Evolutionary conservation across 306 rosid species (phyloP).

Genomic region (Pterocarpus macrocarpus): DNA sequence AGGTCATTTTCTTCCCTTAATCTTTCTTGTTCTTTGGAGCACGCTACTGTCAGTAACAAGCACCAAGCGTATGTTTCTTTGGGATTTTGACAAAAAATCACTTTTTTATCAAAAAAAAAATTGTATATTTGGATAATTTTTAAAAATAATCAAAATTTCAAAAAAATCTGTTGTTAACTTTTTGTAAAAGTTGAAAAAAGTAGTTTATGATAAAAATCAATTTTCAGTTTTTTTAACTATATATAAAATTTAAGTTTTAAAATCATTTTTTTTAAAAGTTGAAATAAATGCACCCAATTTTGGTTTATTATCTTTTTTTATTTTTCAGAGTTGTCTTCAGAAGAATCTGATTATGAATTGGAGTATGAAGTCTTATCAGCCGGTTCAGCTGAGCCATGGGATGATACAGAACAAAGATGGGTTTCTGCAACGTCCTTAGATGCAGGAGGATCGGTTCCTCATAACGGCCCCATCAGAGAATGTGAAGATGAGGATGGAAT

Average conservation of each 20-base stretch:
- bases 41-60: not conserved
- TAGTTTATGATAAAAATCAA: no score
- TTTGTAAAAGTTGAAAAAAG: no score
- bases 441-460: slow-evolving; percentile 43
- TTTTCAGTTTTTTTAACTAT: no score
- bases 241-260: slow-evolving; percentile 4
- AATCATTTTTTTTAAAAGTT: not conserved
- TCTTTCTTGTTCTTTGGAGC: slow-evolving; percentile 13
- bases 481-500: slow-evolving; percentile 41
- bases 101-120: no score
- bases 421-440: slow-evolving; percentile 55
- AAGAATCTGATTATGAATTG: slow-evolving; percentile 75
- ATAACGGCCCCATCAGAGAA: slow-evolving; percentile 28
- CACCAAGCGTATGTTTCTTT: no score
- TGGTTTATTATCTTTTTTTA: slow-evolving; percentile 24
- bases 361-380: slow-evolving; percentile 70
- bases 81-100: no score
- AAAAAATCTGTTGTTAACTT: no score
- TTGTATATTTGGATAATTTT: no score
- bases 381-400: slow-evolving; percentile 73
- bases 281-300: not conserved
- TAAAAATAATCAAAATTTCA: no score
- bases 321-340: slow-evolving; percentile 66
- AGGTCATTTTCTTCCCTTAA: slow-evolving; percentile 52
- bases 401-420: slow-evolving; percentile 62